Evolutionary conservation across 1,139 yeast genomes (phyloP).

Genomic region (Geotrichum citri-aurantii): DNA sequence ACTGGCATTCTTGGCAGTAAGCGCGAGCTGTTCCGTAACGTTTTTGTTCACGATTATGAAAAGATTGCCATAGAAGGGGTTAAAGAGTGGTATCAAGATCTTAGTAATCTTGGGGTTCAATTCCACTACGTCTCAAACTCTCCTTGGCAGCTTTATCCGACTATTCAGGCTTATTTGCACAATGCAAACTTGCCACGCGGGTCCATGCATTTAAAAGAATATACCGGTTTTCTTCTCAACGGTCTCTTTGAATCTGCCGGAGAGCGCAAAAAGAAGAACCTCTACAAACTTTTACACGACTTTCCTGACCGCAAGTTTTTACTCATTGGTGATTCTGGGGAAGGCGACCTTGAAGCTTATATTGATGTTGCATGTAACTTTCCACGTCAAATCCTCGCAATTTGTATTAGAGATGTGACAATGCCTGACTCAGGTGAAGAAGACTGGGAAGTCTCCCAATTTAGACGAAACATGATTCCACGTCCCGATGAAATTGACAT

Average conservation of each 20-base stretch:
- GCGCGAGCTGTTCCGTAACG: conserved; percentile 70
- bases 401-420: conserved; percentile 76
- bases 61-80: conserved; percentile 71
- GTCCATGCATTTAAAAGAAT: conserved; percentile 81
- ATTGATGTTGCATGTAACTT: conserved; percentile 55
- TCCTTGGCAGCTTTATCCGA: conserved; percentile 81
- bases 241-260: conserved; percentile 84
- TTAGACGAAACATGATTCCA: conserved; percentile 20
- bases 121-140: conserved; percentile 93
- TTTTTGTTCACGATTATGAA: conserved; percentile 58
- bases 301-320: conserved; percentile 74
- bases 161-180: conserved; percentile 55
- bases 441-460: background rate
- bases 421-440: conserved; percentile 23
- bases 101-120: conserved; percentile 42
- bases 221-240: conserved; percentile 68
- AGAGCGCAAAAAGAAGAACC: conserved; percentile 65
- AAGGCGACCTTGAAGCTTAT: conserved; percentile 89
- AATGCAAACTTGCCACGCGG: conserved; percentile 60
- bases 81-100: conserved; percentile 57
- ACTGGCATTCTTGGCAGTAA: conserved; percentile 90
- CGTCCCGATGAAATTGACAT: conserved; percentile 24
- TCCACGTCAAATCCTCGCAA: conserved; percentile 63
- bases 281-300: conserved; percentile 61
- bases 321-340: conserved; percentile 93